Conservation (phyloP, 352 stramenopile genomes). For the Globisporangium parvum region DNA sequence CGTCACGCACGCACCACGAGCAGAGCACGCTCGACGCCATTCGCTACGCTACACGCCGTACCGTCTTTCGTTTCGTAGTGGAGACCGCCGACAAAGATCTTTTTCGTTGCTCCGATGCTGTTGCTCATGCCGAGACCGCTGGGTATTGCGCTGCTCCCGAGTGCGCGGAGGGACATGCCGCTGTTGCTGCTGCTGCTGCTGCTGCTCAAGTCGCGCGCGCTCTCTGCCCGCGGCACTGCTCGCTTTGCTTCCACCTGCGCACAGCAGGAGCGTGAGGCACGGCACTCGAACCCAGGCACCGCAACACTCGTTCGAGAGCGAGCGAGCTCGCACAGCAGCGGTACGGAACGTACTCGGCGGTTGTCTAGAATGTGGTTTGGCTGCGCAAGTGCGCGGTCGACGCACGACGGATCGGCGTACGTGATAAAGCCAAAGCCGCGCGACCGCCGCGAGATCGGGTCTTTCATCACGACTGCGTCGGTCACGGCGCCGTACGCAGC, state of each 20-base stretch:
- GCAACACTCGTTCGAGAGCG: not conserved
- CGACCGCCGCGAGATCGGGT: slow-evolving; percentile 87
- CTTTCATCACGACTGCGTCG: slow-evolving; percentile 92
- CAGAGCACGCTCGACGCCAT: not conserved
- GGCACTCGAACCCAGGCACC: too few relatives aligned
- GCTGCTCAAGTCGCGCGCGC: slow-evolving; percentile 55
- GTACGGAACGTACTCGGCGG: slow-evolving; percentile 71
- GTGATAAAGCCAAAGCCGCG: slow-evolving; percentile 93
- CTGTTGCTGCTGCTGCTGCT: slow-evolving; percentile 18
- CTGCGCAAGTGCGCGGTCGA: slow-evolving; percentile 86
- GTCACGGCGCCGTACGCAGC: slow-evolving; percentile 84
- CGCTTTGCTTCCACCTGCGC: slow-evolving; percentile 88
- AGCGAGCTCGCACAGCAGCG: too few relatives aligned
- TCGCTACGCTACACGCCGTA: slow-evolving; percentile 30
- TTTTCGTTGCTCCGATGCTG: slow-evolving; percentile 77
- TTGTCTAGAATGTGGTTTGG: slow-evolving; percentile 89
- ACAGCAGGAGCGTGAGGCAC: not conserved
- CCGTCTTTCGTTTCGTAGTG: slow-evolving; percentile 93
- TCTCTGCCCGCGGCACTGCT: slow-evolving; percentile 85
- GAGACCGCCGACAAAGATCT: slow-evolving; percentile 91
- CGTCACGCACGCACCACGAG: not conserved
- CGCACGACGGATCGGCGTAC: slow-evolving; percentile 82
- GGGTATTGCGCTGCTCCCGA: slow-evolving; percentile 42
- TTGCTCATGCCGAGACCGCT: slow-evolving; percentile 41
- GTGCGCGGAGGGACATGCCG: slow-evolving; percentile 34